Evolutionary conservation across 345 rosid genomes (phyloP).

Genomic region (Lepidium sativum): DNA sequence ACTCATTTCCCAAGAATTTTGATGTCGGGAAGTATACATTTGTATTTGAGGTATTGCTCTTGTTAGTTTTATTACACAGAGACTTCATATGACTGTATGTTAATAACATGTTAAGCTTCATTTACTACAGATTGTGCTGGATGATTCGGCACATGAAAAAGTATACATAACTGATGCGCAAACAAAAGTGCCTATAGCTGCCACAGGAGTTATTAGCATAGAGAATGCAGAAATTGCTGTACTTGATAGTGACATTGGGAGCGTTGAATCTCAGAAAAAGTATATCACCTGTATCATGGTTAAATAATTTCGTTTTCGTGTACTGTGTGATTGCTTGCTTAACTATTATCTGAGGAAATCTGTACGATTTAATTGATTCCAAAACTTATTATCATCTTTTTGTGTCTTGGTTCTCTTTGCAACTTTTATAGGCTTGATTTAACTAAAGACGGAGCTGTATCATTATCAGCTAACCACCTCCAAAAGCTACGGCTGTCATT

Average conservation of each 20-base stretch:
- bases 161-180: slow-evolving; percentile 53
- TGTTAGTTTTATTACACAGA: neutral
- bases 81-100: slow-evolving; percentile 2
- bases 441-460: slow-evolving; percentile 43
- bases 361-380: neutral
- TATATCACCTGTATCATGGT: slow-evolving; percentile 20
- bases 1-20: slow-evolving; percentile 41
- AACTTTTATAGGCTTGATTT: slow-evolving; percentile 56
- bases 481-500: slow-evolving; percentile 83
- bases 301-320: neutral
- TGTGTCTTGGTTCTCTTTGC: slow-evolving; percentile 1
- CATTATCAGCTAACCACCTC: slow-evolving; percentile 90
- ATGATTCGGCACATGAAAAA: slow-evolving; percentile 50
- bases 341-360: neutral
- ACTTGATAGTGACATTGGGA: slow-evolving; percentile 82
- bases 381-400: neutral
- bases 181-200: slow-evolving; percentile 47
- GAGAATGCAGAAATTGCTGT: slow-evolving; percentile 68
- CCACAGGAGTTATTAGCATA: slow-evolving; percentile 56
- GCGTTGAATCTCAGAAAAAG: slow-evolving; percentile 66
- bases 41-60: slow-evolving; percentile 66
- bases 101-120: neutral
- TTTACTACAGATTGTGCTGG: slow-evolving; percentile 46
- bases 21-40: slow-evolving; percentile 83
- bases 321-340: neutral